Evolutionary conservation across 148 eudicot genomes (phyloP).

Genomic region (Camellia sinensis): DNA sequence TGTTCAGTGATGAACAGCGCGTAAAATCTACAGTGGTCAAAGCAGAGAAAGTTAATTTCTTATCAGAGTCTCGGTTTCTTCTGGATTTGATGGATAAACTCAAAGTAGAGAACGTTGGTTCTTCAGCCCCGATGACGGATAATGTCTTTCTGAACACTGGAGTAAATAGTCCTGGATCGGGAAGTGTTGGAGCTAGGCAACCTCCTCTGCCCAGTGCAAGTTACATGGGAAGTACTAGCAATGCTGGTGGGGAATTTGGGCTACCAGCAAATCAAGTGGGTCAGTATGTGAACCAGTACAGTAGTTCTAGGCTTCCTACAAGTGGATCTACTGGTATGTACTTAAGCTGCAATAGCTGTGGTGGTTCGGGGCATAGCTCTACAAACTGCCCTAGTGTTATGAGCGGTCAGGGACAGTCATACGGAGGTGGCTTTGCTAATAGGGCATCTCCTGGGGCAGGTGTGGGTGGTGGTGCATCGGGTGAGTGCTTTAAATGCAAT

Average conservation of each 20-base stretch:
- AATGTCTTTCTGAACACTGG: constrained; percentile 22
- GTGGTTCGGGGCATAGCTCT: constrained; percentile 61
- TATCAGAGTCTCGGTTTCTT: constrained; percentile 53
- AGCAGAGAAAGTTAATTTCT: constrained; percentile 57
- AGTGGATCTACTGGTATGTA: constrained; percentile 29
- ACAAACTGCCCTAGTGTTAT: constrained; percentile 59
- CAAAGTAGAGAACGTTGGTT: constrained; percentile 35
- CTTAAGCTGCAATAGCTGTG: constrained; percentile 60
- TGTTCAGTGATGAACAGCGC: constrained; percentile 75
- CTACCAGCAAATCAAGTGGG: constrained; percentile 27
- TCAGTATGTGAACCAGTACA: constrained; percentile 53
- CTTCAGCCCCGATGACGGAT: constrained; percentile 29
- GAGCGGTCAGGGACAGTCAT: constrained; percentile 38
- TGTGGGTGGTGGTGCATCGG: constrained; percentile 20
- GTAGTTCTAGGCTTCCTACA: constrained; percentile 40
- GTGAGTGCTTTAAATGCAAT: constrained; percentile 72
- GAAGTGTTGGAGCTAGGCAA: constrained; percentile 25
- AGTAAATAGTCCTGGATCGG: constrained; percentile 25
- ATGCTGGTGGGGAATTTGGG: constrained; percentile 27
- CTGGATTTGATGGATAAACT: constrained; percentile 46
- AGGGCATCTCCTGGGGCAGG: constrained; percentile 26
- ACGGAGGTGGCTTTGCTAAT: constrained; percentile 32
- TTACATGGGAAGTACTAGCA: constrained; percentile 26
- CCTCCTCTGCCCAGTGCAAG: constrained; percentile 25
- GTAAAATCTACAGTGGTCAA: constrained; percentile 82